phyloP scores from a whole-genome alignment of 257 asterid genomes.

The Rehmannia glutinosa region DNA sequence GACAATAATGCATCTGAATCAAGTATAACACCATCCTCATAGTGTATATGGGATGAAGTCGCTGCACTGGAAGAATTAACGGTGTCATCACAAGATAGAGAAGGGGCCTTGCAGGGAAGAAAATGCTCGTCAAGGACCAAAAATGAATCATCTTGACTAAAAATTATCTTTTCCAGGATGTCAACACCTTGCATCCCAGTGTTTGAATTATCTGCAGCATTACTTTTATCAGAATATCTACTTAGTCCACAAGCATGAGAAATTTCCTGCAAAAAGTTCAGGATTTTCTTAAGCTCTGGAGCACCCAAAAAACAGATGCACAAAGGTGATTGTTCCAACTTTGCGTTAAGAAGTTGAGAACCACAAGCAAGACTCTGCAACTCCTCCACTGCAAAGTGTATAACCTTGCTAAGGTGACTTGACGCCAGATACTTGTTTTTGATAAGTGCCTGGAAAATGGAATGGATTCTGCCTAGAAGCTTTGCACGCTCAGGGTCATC shows the following conservation, averaged over 20 bases:
- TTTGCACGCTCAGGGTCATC: constrained; percentile 85
- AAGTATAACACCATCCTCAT: constrained; percentile 42
- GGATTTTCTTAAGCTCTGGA: constrained; percentile 72
- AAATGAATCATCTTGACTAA: constrained; percentile 58
- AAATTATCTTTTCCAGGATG: constrained; percentile 50
- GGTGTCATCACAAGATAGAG: constrained; percentile 26
- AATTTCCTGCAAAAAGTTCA: constrained; percentile 80
- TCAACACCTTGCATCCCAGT: constrained; percentile 39
- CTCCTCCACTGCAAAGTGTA: constrained; percentile 82
- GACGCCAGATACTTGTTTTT: constrained; percentile 69
- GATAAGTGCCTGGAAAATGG: constrained; percentile 61
- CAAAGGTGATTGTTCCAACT: constrained; percentile 65
- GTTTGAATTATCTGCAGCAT: constrained; percentile 36
- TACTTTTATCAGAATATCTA: constrained; percentile 66
- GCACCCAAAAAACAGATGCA: constrained; percentile 87
- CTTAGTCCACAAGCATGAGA: constrained; percentile 63
- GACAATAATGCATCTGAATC: constrained; percentile 82
- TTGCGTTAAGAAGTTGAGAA: constrained; percentile 62
- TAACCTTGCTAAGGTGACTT: constrained; percentile 83
- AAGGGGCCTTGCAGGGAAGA: constrained; percentile 45
- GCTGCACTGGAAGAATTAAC: constrained; percentile 27
- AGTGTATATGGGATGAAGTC: constrained; percentile 32
- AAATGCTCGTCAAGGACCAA: constrained; percentile 69
- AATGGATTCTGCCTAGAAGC: constrained; percentile 74
- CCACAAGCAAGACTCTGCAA: constrained; percentile 73